Percentiles rank a stretch among this genome's conserved stretches.
Conservation (phyloP, 2,329 filamentous ascomycete genomes). For the Leptographium procerum region DNA sequence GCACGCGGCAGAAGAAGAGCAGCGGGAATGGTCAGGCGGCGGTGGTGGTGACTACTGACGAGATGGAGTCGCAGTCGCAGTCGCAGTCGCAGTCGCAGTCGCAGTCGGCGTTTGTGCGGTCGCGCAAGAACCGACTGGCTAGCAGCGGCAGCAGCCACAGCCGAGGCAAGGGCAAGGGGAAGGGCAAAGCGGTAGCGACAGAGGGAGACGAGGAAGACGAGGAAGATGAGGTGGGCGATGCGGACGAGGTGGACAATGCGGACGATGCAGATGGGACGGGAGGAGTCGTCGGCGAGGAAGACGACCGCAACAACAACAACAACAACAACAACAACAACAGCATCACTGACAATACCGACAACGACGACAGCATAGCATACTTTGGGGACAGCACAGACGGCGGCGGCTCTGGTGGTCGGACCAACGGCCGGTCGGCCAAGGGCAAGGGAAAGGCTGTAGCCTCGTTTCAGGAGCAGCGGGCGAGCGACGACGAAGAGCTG, state of each 20-base stretch:
- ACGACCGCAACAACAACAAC: too few relatives aligned
- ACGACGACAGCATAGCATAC: constrained; percentile 15
- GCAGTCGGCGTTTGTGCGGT: too few relatives aligned
- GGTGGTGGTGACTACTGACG: constrained; percentile 12
- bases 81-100: too few relatives aligned
- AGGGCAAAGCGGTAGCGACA: constrained; percentile 19
- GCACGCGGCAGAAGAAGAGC: constrained; percentile 33
- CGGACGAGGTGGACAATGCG: not conserved
- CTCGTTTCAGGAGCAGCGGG: constrained; percentile 39
- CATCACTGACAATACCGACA: not conserved
- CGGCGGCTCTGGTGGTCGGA: not conserved
- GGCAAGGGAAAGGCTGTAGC: constrained; percentile 36
- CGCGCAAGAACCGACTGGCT: too few relatives aligned
- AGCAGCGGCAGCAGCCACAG: too few relatives aligned
- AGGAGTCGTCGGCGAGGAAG: too few relatives aligned
- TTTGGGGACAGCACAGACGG: not conserved
- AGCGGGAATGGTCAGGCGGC: too few relatives aligned
- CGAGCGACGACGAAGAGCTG: constrained; percentile 44
- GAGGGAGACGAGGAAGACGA: constrained; percentile 24
- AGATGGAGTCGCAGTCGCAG: too few relatives aligned
- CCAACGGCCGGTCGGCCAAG: not conserved
- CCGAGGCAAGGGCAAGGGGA: constrained; percentile 20
- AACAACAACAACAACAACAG: not conserved
- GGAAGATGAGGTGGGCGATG: constrained; percentile 15
- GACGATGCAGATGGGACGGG: too few relatives aligned